A percentile compares a stretch with the other conserved stretches of the same genome.
Evolutionary conservation across 495 filamentous ascomycete species (phyloP).

Genomic region (Penicillium diatomitis): DNA sequence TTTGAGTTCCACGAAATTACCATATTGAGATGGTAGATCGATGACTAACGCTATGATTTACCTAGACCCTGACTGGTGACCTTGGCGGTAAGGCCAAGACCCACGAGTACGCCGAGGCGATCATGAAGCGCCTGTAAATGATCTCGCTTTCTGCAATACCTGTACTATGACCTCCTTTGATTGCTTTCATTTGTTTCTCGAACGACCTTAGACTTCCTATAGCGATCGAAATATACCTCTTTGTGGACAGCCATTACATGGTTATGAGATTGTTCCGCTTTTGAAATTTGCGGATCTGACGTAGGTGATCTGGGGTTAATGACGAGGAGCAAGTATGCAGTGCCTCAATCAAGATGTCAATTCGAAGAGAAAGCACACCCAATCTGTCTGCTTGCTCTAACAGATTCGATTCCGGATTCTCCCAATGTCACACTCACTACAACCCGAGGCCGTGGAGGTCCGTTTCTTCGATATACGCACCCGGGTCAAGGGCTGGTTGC

Average conservation of each 20-base stretch:
- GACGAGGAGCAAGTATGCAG: no score
- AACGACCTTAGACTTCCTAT: constrained; percentile 37
- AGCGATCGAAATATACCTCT: constrained; percentile 36
- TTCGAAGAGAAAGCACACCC: no score
- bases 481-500: no score
- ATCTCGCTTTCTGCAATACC: constrained; percentile 15
- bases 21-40: not conserved
- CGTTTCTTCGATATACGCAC: no score
- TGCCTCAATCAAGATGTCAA: no score
- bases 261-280: no score
- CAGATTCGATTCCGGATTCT: no score
- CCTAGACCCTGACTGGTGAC: constrained; percentile 76
- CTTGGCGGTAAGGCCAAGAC: constrained; percentile 92
- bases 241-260: constrained; percentile 7
- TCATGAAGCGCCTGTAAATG: constrained; percentile 72
- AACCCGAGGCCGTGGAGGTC: no score
- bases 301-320: no score
- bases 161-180: constrained; percentile 32
- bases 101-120: constrained; percentile 79
- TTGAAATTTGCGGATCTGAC: no score
- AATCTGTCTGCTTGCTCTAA: no score
- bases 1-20: not conserved
- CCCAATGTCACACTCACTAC: no score
- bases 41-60: constrained; percentile 7
- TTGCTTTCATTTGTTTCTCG: constrained; percentile 28